A percentile compares a stretch with the other conserved stretches of the same genome.
Evolutionary conservation across 1,139 yeast species (phyloP).

Genomic region (Geotrichum aggregatum): DNA sequence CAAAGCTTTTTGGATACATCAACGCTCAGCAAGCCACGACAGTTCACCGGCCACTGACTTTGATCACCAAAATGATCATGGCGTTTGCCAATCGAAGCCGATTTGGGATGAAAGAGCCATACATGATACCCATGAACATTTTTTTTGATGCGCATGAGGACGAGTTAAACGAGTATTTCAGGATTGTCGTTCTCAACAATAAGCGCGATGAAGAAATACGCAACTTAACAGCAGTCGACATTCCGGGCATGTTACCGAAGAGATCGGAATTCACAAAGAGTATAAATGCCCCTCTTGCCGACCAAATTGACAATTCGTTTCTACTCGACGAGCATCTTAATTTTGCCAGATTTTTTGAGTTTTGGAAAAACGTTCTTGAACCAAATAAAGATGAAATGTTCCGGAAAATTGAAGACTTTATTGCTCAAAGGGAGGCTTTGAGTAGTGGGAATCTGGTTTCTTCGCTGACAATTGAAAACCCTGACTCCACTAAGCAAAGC

Average conservation of each 20-base stretch:
- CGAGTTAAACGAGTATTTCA: conserved; percentile 65
- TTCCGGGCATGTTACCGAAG: neutral
- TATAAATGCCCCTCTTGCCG: conserved; percentile 10
- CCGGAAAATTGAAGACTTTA: neutral
- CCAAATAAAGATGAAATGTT: neutral
- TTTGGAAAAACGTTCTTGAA: conserved; percentile 25
- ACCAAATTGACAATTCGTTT: conserved; percentile 37
- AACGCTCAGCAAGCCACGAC: conserved; percentile 66
- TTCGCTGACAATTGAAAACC: too few relatives aligned
- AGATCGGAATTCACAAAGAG: neutral
- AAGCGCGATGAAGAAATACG: conserved; percentile 46
- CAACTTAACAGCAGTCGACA: neutral
- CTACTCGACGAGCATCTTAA: conserved; percentile 37
- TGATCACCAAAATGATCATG: conserved; percentile 76
- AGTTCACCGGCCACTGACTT: conserved; percentile 70
- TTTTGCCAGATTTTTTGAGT: conserved; percentile 33
- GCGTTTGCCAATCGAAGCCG: conserved; percentile 72
- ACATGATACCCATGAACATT: conserved; percentile 62
- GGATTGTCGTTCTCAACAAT: conserved; percentile 46
- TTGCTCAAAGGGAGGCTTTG: neutral
- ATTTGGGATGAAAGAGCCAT: conserved; percentile 81
- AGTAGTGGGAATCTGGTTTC: neutral
- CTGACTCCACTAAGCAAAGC: neutral
- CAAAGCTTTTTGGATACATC: conserved; percentile 73
- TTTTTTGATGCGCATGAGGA: conserved; percentile 57